Conservation (phyloP, 1,284 basidiomycete genomes). For the Pseudozyma sp. region DNA sequence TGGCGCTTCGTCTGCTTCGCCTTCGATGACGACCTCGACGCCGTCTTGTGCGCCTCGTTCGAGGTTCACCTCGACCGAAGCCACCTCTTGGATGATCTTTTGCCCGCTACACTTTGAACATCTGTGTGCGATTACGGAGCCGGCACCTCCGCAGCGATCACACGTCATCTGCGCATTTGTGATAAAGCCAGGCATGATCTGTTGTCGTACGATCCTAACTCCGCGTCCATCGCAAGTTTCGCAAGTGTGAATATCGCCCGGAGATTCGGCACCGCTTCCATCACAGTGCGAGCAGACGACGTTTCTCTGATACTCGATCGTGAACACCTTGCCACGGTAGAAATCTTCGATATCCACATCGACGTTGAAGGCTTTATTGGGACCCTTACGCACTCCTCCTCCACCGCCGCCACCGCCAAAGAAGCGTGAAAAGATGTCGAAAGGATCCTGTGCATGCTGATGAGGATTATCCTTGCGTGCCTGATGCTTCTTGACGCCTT, state of each 20-base stretch:
- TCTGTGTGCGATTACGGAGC: constrained; percentile 56
- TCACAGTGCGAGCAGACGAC: constrained; percentile 65
- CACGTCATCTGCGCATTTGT: constrained; percentile 65
- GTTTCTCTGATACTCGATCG: constrained; percentile 57
- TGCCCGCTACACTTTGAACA: constrained; percentile 61
- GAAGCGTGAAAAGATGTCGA: constrained; percentile 67
- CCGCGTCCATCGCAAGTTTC: constrained; percentile 60
- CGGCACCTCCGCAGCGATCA: constrained; percentile 60
- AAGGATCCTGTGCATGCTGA: constrained; percentile 58
- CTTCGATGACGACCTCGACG: constrained; percentile 60
- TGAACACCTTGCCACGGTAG: constrained; percentile 60
- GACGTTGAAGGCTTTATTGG: constrained; percentile 63
- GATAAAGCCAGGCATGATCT: constrained; percentile 68
- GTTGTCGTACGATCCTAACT: constrained; percentile 63
- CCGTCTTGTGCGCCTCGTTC: constrained; percentile 62
- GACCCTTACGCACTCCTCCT: constrained; percentile 56
- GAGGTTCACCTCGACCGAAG: constrained; percentile 63
- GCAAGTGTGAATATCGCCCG: constrained; percentile 64
- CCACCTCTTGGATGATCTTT: constrained; percentile 58
- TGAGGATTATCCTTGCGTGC: constrained; percentile 49
- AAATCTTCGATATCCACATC: constrained; percentile 61
- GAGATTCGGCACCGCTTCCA: constrained; percentile 64
- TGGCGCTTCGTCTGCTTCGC: constrained; percentile 63
- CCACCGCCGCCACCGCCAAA: constrained; percentile 59
- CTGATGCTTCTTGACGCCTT: constrained; percentile 66